A percentile compares a stretch with the other conserved stretches of the same genome.
phyloP scores from a whole-genome alignment of 2,329 filamentous ascomycete species.

The Trichoderma gracile region DNA sequence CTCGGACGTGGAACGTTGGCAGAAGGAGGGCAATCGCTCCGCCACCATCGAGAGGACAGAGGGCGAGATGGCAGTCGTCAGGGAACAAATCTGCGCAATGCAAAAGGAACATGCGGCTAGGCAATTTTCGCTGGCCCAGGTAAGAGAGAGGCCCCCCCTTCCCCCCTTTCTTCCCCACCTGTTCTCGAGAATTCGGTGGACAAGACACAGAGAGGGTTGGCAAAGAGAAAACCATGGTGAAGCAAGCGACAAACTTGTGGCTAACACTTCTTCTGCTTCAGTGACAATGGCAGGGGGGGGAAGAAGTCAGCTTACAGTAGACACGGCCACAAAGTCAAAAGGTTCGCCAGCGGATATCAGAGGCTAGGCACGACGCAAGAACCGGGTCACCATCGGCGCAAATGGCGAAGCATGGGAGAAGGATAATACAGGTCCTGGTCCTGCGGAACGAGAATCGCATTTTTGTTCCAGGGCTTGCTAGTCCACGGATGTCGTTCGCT shows the following conservation, averaged over 20 bases:
- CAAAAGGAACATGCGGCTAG: slow-evolving; percentile 42
- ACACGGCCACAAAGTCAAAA: slow-evolving; percentile 24
- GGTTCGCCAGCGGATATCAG: slow-evolving; percentile 23
- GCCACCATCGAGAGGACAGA: slow-evolving; percentile 73
- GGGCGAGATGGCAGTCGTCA: slow-evolving; percentile 66
- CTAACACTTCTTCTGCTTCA: slow-evolving; percentile 28
- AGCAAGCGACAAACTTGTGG: slow-evolving; percentile 25
- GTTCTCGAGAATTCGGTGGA: not conserved
- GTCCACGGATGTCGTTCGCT: slow-evolving; percentile 21
- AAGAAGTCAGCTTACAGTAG: slow-evolving; percentile 29
- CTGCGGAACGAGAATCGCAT: not conserved
- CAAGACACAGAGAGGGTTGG: not conserved
- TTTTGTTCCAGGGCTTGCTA: slow-evolving; percentile 17
- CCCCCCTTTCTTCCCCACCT: not conserved
- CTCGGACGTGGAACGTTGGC: slow-evolving; percentile 75
- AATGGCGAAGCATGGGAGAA: not conserved
- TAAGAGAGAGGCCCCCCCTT: slow-evolving; percentile 27
- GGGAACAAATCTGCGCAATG: slow-evolving; percentile 58
- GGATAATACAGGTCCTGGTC: slow-evolving; percentile 15
- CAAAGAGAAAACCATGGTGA: slow-evolving; percentile 6
- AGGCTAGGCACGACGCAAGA: slow-evolving; percentile 22
- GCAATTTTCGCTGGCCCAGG: slow-evolving; percentile 40
- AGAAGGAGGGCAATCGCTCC: slow-evolving; percentile 69
- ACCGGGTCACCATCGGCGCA: slow-evolving; percentile 22
- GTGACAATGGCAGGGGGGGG: slow-evolving; percentile 23